Evolutionary conservation across 495 filamentous ascomycete genomes (phyloP).

Genomic region (Podospora conica): DNA sequence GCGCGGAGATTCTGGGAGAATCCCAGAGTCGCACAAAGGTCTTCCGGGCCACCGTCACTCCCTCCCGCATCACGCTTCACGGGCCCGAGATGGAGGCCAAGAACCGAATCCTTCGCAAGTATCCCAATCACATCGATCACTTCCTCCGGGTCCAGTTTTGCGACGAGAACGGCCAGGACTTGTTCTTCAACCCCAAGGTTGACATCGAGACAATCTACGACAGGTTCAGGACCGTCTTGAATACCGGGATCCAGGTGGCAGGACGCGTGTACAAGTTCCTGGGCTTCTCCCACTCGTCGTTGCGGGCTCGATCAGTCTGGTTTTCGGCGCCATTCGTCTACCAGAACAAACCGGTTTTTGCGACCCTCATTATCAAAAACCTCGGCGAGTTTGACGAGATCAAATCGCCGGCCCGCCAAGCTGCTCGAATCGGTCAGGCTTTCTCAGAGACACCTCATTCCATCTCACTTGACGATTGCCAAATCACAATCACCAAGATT

Average conservation of each 20-base stretch:
- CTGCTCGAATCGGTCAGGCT: constrained; percentile 75
- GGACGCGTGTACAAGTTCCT: constrained; percentile 61
- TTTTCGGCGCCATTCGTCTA: constrained; percentile 65
- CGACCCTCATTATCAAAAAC: constrained; percentile 48
- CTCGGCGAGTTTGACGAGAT: constrained; percentile 64
- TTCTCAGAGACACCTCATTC: constrained; percentile 69
- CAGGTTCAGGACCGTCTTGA: constrained; percentile 54
- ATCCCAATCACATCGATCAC: constrained; percentile 52
- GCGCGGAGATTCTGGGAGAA: constrained; percentile 19
- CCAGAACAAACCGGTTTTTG: constrained; percentile 34
- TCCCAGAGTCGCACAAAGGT: constrained; percentile 37
- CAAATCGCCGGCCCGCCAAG: constrained; percentile 63
- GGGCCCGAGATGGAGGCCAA: constrained; percentile 65
- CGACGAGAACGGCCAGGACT: constrained; percentile 63
- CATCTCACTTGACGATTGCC: constrained; percentile 34
- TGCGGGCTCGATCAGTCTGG: constrained; percentile 64
- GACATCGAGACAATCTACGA: constrained; percentile 50
- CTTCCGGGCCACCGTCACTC: constrained; percentile 60
- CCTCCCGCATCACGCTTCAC: constrained; percentile 57
- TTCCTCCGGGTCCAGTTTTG: constrained; percentile 62
- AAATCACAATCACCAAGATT: constrained; percentile 32
- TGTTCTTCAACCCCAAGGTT: constrained; percentile 51
- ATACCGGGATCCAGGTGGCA: constrained; percentile 53
- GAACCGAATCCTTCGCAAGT: constrained; percentile 71
- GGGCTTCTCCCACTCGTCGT: constrained; percentile 76